A percentile compares a stretch with the other conserved stretches of the same genome.
phyloP scores from a whole-genome alignment of 73 alveolate genomes.

The Paramecium biaurelia region DNA sequence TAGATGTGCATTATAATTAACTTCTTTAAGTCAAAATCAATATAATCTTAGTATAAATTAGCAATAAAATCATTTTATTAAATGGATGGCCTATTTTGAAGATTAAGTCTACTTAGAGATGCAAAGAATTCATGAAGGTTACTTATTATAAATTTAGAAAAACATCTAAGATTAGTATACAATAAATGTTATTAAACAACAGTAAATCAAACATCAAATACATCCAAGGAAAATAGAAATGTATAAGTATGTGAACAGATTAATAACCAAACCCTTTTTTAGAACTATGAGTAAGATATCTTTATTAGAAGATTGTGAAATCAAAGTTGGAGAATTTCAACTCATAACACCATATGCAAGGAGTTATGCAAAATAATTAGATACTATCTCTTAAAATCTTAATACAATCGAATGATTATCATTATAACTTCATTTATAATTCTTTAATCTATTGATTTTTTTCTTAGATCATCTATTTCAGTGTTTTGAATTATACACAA shows the following conservation, averaged over 20 bases:
- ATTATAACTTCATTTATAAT: not conserved
- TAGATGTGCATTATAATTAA: not conserved
- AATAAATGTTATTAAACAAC: not conserved
- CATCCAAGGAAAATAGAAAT: not conserved
- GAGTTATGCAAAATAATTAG: not conserved
- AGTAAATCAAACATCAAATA: not conserved
- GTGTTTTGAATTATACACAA: not conserved
- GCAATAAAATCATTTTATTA: not conserved
- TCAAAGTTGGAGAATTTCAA: not conserved
- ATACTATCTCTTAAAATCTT: not conserved
- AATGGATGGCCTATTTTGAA: not conserved
- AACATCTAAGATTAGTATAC: not conserved
- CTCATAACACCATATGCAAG: not conserved
- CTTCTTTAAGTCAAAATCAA: not conserved
- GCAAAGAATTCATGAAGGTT: not conserved
- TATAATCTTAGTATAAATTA: not conserved
- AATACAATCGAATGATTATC: not conserved
- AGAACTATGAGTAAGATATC: not conserved
- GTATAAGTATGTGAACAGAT: not conserved
- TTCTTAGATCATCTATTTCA: slow-evolving; percentile 32
- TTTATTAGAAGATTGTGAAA: not conserved
- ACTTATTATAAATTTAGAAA: not conserved
- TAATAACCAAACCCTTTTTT: not conserved
- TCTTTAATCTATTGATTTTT: slow-evolving; percentile 23
- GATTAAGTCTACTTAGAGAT: not conserved